Conservation (phyloP, 805 yeast species). For the Starmerella bombicola region DNA sequence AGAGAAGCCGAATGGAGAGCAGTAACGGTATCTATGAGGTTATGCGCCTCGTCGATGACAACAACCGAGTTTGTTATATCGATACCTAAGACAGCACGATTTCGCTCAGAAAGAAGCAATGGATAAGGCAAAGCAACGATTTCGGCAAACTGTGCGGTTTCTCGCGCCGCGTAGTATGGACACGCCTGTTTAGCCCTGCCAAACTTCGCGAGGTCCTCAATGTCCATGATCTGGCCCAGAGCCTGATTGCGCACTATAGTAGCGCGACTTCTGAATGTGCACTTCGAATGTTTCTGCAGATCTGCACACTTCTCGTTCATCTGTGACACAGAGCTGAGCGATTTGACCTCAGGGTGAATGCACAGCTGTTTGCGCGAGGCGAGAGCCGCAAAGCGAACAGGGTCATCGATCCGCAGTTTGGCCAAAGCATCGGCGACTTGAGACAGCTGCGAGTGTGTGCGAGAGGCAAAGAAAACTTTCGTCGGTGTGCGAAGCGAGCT, state of each 20-base stretch:
- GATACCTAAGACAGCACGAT: slow-evolving; percentile 49
- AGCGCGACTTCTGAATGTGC: slow-evolving; percentile 34
- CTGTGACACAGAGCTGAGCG: slow-evolving; percentile 36
- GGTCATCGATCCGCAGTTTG: slow-evolving; percentile 50
- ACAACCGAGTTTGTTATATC: slow-evolving; percentile 53
- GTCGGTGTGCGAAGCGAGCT: slow-evolving; percentile 26
- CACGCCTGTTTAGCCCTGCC: slow-evolving; percentile 52
- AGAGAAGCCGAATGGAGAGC: slow-evolving; percentile 54
- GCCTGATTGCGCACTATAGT: slow-evolving; percentile 28
- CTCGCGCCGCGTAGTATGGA: slow-evolving; percentile 69
- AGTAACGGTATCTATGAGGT: slow-evolving; percentile 63
- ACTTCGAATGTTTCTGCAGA: slow-evolving; percentile 39
- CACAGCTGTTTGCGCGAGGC: slow-evolving; percentile 83
- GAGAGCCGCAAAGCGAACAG: slow-evolving; percentile 54
- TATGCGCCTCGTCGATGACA: slow-evolving; percentile 88
- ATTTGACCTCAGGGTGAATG: slow-evolving; percentile 49
- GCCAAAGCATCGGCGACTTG: slow-evolving; percentile 68
- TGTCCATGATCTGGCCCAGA: slow-evolving; percentile 57
- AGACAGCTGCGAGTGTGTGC: slow-evolving; percentile 80
- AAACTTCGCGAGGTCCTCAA: slow-evolving; percentile 57
- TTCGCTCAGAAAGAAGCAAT: slow-evolving; percentile 45
- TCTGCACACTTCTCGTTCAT: slow-evolving; percentile 77
- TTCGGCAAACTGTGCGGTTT: slow-evolving; percentile 48
- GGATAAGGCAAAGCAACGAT: slow-evolving; percentile 80
- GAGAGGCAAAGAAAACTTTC: slow-evolving; percentile 58